Conservation (phyloP, 1,139 yeast species). For the Geotrichum australiense region DNA sequence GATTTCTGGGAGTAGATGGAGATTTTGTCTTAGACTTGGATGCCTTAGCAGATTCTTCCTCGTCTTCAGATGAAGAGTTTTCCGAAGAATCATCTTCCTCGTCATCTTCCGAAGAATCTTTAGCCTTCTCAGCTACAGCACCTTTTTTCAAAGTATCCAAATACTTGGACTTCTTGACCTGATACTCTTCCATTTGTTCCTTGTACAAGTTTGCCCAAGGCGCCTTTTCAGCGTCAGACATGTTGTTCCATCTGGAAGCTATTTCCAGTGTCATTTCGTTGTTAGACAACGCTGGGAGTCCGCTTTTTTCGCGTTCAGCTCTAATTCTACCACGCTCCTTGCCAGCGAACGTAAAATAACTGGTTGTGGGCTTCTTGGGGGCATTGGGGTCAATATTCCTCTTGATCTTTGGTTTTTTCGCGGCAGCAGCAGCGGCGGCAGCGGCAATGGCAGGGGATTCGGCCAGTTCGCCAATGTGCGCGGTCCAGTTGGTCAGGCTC, state of each 20-base stretch:
- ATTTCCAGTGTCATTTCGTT: conserved; percentile 73
- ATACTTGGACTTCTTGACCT: conserved; percentile 57
- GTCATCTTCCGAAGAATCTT: background rate
- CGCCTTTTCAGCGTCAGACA: conserved; percentile 59
- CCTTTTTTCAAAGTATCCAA: conserved; percentile 38
- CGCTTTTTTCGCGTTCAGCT: conserved; percentile 54
- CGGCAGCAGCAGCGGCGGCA: conserved; percentile 9
- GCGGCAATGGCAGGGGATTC: conserved; percentile 11
- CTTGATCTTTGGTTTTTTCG: conserved; percentile 35
- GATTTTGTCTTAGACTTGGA: too few species aligned
- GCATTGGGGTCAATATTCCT: conserved; percentile 41
- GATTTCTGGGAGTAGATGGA: too few species aligned
- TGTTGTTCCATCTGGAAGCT: conserved; percentile 68
- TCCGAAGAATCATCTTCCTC: background rate
- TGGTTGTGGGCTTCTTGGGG: conserved; percentile 57
- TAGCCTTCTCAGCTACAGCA: background rate
- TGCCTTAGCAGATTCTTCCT: too few species aligned
- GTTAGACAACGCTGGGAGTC: conserved; percentile 58
- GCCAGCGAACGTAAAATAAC: conserved; percentile 67
- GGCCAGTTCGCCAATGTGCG: background rate
- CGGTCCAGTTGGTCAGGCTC: conserved; percentile 6
- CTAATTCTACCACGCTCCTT: conserved; percentile 39
- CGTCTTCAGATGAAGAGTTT: background rate
- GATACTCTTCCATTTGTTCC: conserved; percentile 57
- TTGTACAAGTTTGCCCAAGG: conserved; percentile 72